Conservation (phyloP, 768 basidiomycete species). For the Neoboletus brunneissimus region DNA sequence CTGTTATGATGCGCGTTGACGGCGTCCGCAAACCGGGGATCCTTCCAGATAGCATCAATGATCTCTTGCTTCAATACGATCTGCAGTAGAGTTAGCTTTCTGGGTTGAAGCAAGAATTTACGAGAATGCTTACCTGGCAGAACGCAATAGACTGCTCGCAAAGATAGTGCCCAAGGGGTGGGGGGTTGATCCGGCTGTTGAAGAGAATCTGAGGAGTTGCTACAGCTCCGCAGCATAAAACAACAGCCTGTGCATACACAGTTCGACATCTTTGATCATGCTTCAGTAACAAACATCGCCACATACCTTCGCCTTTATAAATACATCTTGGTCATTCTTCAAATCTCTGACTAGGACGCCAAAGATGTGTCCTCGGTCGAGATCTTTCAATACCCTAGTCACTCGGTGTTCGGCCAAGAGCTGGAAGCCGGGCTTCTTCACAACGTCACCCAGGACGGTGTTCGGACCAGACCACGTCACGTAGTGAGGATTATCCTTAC, state of each 20-base stretch:
- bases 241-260: background rate
- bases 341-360: background rate
- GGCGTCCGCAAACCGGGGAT: background rate
- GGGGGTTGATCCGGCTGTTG: background rate
- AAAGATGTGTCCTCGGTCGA: background rate
- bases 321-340: background rate
- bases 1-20: background rate
- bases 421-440: background rate
- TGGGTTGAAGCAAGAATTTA: background rate
- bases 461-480: background rate
- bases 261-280: background rate
- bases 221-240: background rate
- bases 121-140: background rate
- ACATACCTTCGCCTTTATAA: background rate
- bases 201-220: background rate
- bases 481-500: background rate
- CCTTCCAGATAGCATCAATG: background rate
- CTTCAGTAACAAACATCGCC: background rate
- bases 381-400: background rate
- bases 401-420: background rate
- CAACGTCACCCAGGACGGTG: background rate
- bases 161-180: background rate
- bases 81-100: background rate
- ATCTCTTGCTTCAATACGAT: background rate
- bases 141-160: background rate